Conservation (phyloP, 2,329 filamentous ascomycete species). For the Neurospora sp. region DNA sequence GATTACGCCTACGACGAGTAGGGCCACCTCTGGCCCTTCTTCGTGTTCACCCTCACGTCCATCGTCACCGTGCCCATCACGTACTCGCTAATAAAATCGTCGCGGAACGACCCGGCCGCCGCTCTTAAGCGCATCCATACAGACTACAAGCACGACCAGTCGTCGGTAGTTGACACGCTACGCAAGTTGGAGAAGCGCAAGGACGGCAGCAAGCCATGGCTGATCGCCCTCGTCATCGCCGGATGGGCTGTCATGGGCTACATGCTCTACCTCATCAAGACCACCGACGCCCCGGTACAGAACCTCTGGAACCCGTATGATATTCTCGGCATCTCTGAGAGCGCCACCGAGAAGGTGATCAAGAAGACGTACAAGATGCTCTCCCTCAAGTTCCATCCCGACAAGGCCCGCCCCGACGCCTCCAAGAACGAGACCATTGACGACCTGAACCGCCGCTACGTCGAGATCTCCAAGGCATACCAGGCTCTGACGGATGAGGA, state of each 20-base stretch:
- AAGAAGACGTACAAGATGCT: constrained; percentile 84
- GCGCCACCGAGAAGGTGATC: constrained; percentile 79
- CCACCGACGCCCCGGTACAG: constrained; percentile 59
- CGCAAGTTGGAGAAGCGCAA: constrained; percentile 81
- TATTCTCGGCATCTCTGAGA: constrained; percentile 80
- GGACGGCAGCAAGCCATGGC: constrained; percentile 72
- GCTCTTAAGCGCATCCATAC: constrained; percentile 76
- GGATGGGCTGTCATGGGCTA: constrained; percentile 80
- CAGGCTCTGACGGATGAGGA: constrained; percentile 97
- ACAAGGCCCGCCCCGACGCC: constrained; percentile 78
- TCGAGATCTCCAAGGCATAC: constrained; percentile 95
- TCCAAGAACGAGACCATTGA: constrained; percentile 85
- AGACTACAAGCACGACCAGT: constrained; percentile 73
- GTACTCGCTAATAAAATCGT: constrained; percentile 75
- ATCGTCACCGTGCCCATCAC: constrained; percentile 86
- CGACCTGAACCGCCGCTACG: constrained; percentile 75
- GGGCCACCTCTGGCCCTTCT: constrained; percentile 98
- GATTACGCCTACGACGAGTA: constrained; percentile 98
- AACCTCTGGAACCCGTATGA: constrained; percentile 97
- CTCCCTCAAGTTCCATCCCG: constrained; percentile 80
- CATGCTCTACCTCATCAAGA: constrained; percentile 85
- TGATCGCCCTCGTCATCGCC: constrained; percentile 61
- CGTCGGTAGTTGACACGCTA: constrained; percentile 71
- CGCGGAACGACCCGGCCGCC: constrained; percentile 59
- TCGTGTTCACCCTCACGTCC: constrained; percentile 82